These are phyloP conservation scores for Polychytrium aggregatum DNA, from an alignment of 192 early-diverging fungal genomes.

Conservation along the genomic window DNA sequence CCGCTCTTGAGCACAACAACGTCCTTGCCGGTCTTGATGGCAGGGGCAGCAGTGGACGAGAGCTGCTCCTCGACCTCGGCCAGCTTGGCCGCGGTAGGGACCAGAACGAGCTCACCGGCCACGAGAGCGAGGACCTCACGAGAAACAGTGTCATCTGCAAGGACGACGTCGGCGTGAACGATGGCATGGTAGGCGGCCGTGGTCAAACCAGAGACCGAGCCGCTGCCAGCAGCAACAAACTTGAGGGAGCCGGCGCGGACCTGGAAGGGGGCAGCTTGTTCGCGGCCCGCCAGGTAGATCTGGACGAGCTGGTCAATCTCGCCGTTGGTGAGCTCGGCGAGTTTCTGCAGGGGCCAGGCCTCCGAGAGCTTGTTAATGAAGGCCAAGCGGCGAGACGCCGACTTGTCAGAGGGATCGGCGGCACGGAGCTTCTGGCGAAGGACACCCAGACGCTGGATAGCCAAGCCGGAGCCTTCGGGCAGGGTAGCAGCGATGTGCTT, in stretches of 20 bases:
- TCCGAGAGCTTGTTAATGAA: constrained; percentile 74
- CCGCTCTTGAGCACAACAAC: constrained; percentile 9
- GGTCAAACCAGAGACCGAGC: constrained; percentile 10
- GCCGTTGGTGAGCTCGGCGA: constrained; percentile 47
- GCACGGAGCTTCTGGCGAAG: constrained; percentile 35
- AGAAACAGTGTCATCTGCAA: constrained; percentile 11
- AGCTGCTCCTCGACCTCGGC: neutral
- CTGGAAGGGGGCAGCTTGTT: neutral
- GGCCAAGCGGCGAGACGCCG: constrained; percentile 47
- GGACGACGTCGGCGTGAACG: constrained; percentile 11
- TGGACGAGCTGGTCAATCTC: constrained; percentile 16
- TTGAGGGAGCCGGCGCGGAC: neutral
- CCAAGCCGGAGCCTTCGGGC: constrained; percentile 53
- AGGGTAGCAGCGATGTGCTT: constrained; percentile 52
- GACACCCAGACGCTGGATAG: constrained; percentile 55
- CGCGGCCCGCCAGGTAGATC: neutral
- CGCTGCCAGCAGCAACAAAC: constrained; percentile 10
- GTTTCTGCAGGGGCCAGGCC: constrained; percentile 61
- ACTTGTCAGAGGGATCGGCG: constrained; percentile 40
- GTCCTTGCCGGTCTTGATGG: constrained; percentile 10
- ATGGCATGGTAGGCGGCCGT: constrained; percentile 10
- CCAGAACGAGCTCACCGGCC: constrained; percentile 7
- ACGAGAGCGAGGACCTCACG: constrained; percentile 9
- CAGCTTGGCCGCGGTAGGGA: neutral
- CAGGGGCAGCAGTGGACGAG: constrained; percentile 5